phyloP scores from a whole-genome alignment of 2,329 filamentous ascomycete genomes.

The Exserohilum rostratum region DNA sequence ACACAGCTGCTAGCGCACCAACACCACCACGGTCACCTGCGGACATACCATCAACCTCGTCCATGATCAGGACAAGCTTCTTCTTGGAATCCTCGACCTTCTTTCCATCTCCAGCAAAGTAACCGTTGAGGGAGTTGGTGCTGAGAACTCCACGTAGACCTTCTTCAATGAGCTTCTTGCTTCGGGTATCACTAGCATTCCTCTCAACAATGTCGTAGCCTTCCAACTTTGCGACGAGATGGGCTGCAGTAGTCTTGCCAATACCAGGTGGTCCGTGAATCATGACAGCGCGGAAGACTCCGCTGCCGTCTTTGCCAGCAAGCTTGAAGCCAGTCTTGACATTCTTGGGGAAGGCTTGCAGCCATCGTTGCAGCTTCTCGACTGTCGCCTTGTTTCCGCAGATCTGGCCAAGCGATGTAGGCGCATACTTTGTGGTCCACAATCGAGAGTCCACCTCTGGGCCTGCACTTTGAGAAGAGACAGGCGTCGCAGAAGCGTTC shows the following conservation, averaged over 20 bases:
- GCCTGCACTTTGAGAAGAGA: constrained; percentile 25
- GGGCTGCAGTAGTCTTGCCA: constrained; percentile 95
- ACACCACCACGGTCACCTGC: constrained; percentile 95
- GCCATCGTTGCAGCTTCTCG: constrained; percentile 87
- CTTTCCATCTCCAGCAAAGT: constrained; percentile 84
- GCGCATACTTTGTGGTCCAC: constrained; percentile 96
- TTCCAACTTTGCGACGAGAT: constrained; percentile 89
- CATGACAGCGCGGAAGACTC: constrained; percentile 85
- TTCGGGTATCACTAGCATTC: constrained; percentile 93
- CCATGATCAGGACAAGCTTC: constrained; percentile 96
- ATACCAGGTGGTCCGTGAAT: constrained; percentile 95
- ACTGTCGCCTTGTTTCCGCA: constrained; percentile 93
- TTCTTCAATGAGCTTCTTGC: constrained; percentile 91
- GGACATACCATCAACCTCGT: constrained; percentile 99
- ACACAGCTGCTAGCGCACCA: constrained; percentile 89
- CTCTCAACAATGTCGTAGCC: constrained; percentile 93
- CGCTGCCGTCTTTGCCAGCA: constrained; percentile 82
- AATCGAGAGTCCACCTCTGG: constrained; percentile 54
- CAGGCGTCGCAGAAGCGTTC: constrained; percentile 37
- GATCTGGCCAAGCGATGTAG: constrained; percentile 81
- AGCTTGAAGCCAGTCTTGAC: constrained; percentile 82
- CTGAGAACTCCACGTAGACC: constrained; percentile 90
- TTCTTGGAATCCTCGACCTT: constrained; percentile 81
- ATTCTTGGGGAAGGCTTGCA: constrained; percentile 79
- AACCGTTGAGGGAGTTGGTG: constrained; percentile 90